Base-by-base conservation (phyloP, 345 rosid species). In the Barbarea vulgaris region DNA sequence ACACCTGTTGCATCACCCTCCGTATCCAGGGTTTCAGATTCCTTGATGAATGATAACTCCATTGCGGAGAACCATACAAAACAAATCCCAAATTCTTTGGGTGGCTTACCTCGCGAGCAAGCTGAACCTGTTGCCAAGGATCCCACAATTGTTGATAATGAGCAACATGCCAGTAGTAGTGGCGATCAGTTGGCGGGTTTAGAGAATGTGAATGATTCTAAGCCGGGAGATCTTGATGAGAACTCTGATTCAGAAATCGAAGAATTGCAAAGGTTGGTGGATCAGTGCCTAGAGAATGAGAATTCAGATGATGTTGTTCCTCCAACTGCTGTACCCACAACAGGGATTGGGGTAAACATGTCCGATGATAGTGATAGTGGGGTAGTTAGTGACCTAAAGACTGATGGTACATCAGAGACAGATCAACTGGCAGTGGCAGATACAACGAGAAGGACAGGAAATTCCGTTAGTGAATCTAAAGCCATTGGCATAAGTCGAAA, bases 1-100 rank as follows among this genome's bases (percentile, higher is more conserved):
- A 80, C 93, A 8, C 87, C 87, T 61, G 64, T 69, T 60, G 79
- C 72, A 56, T 87, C 93, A 17, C 94, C 91, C 5, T 64, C 72
- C 22, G 79, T 51, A 69, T 89, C 95, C 56, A 89, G 84, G 5
- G 73, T 18, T 55, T 79, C 85, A 72, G 77, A 67, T 63, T 54
- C 78, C 37, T 63, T 84, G 56, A 50, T 66, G 31, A 50, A 59
- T 19, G 89, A 82, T 62, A 69, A 78, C 6, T 70, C 86, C 47
- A 81, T 54, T 69, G 17, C 57, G 6, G 88, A 69, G 59, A 68
- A 65, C 84, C 81, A 82, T 81, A 21, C 77, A 39, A 84, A 67
- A 66, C 7, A 24, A 59, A 81, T 79, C 48, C 60, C 77, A 50
- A 70, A 67, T 57, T 36, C 81, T 24, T 79, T 53, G 44, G 81